Evolutionary conservation across 2,329 filamentous ascomycete genomes (phyloP).

Genomic region (Hymenoscyphus salicellus): DNA sequence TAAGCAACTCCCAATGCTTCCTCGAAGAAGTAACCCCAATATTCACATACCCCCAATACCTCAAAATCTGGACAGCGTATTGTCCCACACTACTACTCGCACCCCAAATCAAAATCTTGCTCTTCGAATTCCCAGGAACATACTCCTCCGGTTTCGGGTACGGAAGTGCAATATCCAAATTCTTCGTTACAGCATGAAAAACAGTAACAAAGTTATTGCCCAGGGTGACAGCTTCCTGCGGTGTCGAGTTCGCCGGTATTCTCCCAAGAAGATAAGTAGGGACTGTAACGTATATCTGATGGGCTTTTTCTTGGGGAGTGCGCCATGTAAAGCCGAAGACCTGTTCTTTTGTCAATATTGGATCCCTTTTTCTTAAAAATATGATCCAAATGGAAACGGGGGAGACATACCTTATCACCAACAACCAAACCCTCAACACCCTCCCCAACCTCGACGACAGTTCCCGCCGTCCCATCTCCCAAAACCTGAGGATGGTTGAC

Average conservation of each 20-base stretch:
- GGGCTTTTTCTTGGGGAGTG: constrained; percentile 44
- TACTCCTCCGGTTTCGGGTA: constrained; percentile 44
- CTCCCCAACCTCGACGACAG: constrained; percentile 50
- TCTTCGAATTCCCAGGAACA: constrained; percentile 30
- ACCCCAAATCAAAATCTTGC: constrained; percentile 39
- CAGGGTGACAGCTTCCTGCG: constrained; percentile 48
- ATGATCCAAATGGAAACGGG: no score
- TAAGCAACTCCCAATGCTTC: constrained; percentile 33
- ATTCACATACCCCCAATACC: constrained; percentile 51
- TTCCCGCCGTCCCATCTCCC: constrained; percentile 52
- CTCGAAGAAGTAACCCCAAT: constrained; percentile 37
- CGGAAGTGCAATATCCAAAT: constrained; percentile 53
- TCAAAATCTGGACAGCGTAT: constrained; percentile 43
- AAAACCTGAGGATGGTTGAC: constrained; percentile 49
- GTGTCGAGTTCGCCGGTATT: constrained; percentile 41
- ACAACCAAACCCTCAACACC: constrained; percentile 43
- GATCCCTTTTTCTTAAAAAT: no score
- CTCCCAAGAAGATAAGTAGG: constrained; percentile 49
- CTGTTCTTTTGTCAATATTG: no score
- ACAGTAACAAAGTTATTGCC: constrained; percentile 59
- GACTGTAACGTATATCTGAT: constrained; percentile 54
- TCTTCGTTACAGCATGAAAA: constrained; percentile 51
- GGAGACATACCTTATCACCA: constrained; percentile 52
- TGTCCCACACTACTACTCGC: constrained; percentile 36
- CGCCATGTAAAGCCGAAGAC: no score